These are phyloP conservation scores for Cytospora piceae DNA, from an alignment of 2,329 filamentous ascomycete species.

Conservation along the genomic window DNA sequence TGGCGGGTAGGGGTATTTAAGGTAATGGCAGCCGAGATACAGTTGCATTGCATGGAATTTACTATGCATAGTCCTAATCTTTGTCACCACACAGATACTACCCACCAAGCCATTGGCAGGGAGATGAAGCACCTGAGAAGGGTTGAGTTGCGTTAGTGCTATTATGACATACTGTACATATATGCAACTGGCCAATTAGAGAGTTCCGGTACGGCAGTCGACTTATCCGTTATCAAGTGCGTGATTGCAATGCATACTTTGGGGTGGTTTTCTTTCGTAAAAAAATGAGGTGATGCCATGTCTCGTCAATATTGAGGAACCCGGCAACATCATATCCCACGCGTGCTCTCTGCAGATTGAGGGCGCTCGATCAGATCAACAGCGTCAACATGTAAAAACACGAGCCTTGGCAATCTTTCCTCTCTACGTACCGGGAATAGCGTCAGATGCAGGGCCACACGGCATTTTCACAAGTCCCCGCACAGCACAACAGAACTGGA, in stretches of 20 bases:
- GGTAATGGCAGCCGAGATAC: not conserved
- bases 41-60: not conserved
- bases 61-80: not conserved
- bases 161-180: not conserved
- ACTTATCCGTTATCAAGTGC: slow-evolving; percentile 18
- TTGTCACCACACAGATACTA: not conserved
- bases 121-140: not conserved
- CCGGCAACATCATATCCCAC: not conserved
- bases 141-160: slow-evolving; percentile 8
- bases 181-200: slow-evolving; percentile 3
- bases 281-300: slow-evolving; percentile 16
- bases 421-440: not conserved
- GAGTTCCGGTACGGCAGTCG: slow-evolving; percentile 11
- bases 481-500: too few relatives aligned
- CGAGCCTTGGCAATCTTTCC: not conserved
- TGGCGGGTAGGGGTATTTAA: not conserved
- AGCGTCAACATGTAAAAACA: not conserved
- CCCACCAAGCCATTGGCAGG: slow-evolving; percentile 11
- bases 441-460: slow-evolving; percentile 12
- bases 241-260: slow-evolving; percentile 17
- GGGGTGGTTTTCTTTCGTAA: slow-evolving; percentile 22
- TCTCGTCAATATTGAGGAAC: slow-evolving; percentile 9
- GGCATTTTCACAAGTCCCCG: not conserved
- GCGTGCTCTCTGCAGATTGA: not conserved
- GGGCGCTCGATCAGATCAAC: not conserved